Evolutionary conservation across 768 basidiomycete species (phyloP).

Genomic region (Boletus sp.): DNA sequence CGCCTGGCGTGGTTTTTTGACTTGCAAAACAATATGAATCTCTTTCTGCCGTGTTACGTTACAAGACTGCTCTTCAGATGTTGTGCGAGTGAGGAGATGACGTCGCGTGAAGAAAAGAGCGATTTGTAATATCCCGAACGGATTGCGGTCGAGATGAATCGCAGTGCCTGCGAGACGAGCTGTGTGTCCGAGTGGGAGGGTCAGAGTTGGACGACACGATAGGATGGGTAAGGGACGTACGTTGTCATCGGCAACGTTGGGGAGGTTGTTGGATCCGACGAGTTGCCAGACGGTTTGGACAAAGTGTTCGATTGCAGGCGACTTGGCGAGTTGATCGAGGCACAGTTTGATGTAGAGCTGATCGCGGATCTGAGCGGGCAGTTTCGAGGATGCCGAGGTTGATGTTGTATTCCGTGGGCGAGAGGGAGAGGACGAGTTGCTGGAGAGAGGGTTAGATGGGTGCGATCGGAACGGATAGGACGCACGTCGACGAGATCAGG

Average conservation of each 20-base stretch:
- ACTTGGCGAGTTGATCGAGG: conserved; percentile 69
- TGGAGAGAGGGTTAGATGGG: conserved; percentile 33
- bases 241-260: conserved; percentile 70
- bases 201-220: not conserved
- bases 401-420: conserved; percentile 73
- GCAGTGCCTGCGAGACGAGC: conserved; percentile 89
- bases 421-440: conserved; percentile 89
- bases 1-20: too few relatives aligned
- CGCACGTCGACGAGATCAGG: conserved; percentile 85
- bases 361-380: too few relatives aligned
- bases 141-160: conserved; percentile 90
- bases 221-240: conserved; percentile 40
- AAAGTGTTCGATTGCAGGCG: conserved; percentile 64
- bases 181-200: conserved; percentile 19
- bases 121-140: conserved; percentile 80
- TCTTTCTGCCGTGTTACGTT: too few relatives aligned
- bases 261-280: conserved; percentile 63
- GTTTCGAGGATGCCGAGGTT: conserved; percentile 92
- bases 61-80: too few relatives aligned
- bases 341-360: conserved; percentile 83
- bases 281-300: conserved; percentile 91
- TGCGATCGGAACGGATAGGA: conserved; percentile 15
- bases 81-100: conserved; percentile 80
- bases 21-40: too few relatives aligned
- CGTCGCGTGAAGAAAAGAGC: conserved; percentile 80